These are phyloP conservation scores for Alternaria infectoria DNA, from an alignment of 2,329 filamentous ascomycete species.

Conservation along the genomic window DNA sequence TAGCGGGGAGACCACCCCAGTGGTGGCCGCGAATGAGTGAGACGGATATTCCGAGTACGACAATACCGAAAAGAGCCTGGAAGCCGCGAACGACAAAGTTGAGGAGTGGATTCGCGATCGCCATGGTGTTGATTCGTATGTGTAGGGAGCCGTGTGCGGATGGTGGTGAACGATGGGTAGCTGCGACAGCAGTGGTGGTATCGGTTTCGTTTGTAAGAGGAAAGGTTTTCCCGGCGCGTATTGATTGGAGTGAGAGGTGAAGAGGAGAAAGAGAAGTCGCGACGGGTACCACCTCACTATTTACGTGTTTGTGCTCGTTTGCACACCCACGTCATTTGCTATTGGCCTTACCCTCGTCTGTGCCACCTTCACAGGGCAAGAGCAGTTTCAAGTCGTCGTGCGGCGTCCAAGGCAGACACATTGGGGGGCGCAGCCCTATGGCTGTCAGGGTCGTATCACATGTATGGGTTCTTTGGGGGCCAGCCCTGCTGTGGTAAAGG, in stretches of 20 bases:
- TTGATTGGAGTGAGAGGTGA: background rate
- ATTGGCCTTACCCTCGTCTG: background rate
- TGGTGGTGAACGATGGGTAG: background rate
- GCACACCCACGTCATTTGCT: background rate
- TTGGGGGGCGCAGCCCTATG: background rate
- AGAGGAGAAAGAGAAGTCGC: background rate
- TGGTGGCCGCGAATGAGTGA: conserved; percentile 6
- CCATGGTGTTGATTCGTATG: background rate
- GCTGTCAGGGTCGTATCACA: background rate
- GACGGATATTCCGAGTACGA: conserved; percentile 2
- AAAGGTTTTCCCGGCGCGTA: background rate
- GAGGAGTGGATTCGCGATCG: background rate
- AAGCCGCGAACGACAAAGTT: conserved; percentile 3
- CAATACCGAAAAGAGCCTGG: conserved; percentile 7
- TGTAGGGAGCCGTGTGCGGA: background rate
- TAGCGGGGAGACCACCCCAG: conserved; percentile 2
- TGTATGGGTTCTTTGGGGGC: background rate
- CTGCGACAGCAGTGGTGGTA: background rate
- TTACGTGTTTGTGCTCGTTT: background rate
- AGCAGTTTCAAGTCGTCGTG: background rate
- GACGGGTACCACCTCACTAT: background rate
- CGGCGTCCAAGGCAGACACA: background rate
- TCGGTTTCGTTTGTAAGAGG: background rate
- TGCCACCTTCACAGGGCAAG: background rate
- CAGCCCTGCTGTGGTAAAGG: background rate